Conservation (phyloP, 352 stramenopile species). For the Pythium chondricola region DNA sequence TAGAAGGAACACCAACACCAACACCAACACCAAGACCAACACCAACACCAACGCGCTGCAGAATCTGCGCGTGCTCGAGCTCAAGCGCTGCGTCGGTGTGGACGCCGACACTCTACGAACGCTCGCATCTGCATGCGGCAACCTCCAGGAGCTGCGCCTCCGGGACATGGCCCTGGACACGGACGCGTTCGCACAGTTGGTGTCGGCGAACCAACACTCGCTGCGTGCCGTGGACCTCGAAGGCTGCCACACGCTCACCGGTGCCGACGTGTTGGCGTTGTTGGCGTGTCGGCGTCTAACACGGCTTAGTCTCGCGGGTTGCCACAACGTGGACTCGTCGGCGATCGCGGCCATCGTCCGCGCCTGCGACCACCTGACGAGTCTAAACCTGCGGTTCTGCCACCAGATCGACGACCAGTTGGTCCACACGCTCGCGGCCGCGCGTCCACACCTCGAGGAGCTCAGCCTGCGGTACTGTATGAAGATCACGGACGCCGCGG, state of each 20-base stretch:
- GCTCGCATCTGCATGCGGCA: conserved; percentile 31
- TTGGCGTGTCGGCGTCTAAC: conserved; percentile 34
- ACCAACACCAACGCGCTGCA: conserved; percentile 24
- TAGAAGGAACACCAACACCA: conserved; percentile 12
- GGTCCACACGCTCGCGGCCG: conserved; percentile 39
- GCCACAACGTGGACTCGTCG: conserved; percentile 72
- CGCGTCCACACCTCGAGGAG: conserved; percentile 46
- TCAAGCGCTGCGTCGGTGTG: conserved; percentile 47
- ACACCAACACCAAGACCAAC: conserved; percentile 17
- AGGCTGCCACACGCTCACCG: conserved; percentile 67
- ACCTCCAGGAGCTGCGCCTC: conserved; percentile 54
- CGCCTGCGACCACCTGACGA: conserved; percentile 34
- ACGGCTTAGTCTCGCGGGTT: conserved; percentile 67
- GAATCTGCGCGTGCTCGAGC: conserved; percentile 45
- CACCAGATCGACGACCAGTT: conserved; percentile 82
- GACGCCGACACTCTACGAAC: conserved; percentile 31
- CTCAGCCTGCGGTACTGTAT: conserved; percentile 85
- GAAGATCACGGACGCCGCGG: conserved; percentile 71
- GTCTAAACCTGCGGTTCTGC: conserved; percentile 75
- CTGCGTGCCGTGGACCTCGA: conserved; percentile 66
- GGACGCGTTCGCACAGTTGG: conserved; percentile 34
- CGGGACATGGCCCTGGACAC: conserved; percentile 67
- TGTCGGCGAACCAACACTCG: conserved; percentile 36
- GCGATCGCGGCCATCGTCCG: conserved; percentile 48
- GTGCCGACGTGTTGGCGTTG: conserved; percentile 43